Conservation (phyloP, 345 rosid genomes). For the Bretschneidera sinensis region DNA sequence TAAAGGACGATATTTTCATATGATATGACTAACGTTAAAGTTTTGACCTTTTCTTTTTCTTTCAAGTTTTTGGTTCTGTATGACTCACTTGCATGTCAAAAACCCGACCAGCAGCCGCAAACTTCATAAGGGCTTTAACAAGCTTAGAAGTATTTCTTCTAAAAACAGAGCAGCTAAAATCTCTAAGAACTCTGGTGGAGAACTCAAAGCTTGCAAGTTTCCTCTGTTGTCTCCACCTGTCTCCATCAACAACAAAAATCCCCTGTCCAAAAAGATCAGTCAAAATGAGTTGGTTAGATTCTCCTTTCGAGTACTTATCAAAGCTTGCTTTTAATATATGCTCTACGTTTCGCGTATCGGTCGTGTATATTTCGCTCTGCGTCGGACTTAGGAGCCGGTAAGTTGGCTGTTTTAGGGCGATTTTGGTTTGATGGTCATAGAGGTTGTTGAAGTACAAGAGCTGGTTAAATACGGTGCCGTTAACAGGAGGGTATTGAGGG, state of each 20-base stretch:
- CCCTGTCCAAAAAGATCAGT: constrained; percentile 73
- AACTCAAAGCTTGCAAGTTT: constrained; percentile 78
- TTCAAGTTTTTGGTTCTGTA: too few relatives aligned
- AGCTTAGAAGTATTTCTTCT: constrained; percentile 49
- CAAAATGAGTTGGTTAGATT: constrained; percentile 15
- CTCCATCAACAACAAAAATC: constrained; percentile 71
- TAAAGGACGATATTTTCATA: too few relatives aligned
- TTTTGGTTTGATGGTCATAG: constrained; percentile 50
- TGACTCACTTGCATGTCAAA: constrained; percentile 78
- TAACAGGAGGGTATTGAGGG: constrained; percentile 46
- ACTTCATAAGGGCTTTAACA: constrained; percentile 25
- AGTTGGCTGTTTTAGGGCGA: constrained; percentile 40
- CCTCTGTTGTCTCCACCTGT: constrained; percentile 79
- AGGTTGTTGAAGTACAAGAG: constrained; percentile 38
- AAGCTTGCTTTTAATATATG: constrained; percentile 54
- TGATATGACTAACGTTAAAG: too few relatives aligned
- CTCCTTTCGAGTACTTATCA: constrained; percentile 51
- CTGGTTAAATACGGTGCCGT: constrained; percentile 44
- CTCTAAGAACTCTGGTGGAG: constrained; percentile 61
- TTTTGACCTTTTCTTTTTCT: too few relatives aligned
- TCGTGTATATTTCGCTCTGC: constrained; percentile 44
- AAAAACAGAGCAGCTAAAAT: constrained; percentile 63
- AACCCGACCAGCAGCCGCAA: constrained; percentile 23
- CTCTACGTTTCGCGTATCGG: constrained; percentile 60
- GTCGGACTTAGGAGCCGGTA: constrained; percentile 45